phyloP scores from a whole-genome alignment of 805 yeast species.

The Starmerella gropengiesseri region DNA sequence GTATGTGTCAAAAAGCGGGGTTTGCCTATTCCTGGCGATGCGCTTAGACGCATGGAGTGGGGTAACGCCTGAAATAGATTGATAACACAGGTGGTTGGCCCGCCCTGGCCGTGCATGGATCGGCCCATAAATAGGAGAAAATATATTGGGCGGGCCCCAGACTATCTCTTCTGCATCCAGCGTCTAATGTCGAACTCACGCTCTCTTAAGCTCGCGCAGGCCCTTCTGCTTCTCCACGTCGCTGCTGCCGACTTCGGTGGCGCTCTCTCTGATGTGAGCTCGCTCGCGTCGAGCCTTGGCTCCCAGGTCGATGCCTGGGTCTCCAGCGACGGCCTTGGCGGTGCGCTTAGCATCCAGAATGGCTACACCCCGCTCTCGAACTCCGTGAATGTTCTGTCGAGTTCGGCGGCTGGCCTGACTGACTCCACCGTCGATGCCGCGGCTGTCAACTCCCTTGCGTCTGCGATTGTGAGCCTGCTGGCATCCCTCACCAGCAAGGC shows the following conservation, averaged over 20 bases:
- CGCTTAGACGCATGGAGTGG: no score
- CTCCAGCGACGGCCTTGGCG: slow-evolving; percentile 20
- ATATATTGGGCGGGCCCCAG: no score
- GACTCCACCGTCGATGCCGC: slow-evolving; percentile 13
- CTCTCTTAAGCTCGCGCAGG: not conserved
- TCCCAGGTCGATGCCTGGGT: slow-evolving; percentile 15
- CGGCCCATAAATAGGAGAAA: no score
- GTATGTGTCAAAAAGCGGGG: slow-evolving; percentile 3
- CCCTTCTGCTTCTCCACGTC: not conserved
- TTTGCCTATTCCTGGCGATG: not conserved
- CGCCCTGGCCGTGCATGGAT: no score
- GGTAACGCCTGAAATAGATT: no score
- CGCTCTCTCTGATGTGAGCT: slow-evolving; percentile 8
- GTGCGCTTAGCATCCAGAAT: slow-evolving; percentile 25
- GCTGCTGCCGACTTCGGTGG: slow-evolving; percentile 13
- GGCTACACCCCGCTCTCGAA: slow-evolving; percentile 12
- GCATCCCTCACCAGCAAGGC: slow-evolving; percentile 22
- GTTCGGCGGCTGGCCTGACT: slow-evolving; percentile 9
- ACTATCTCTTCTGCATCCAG: no score
- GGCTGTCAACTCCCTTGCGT: slow-evolving; percentile 10
- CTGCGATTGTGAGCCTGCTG: slow-evolving; percentile 18
- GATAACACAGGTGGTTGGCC: no score
- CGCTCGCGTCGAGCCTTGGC: slow-evolving; percentile 8
- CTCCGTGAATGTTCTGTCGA: slow-evolving; percentile 15
- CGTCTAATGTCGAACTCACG: not conserved